Conservation (phyloP, 2,329 filamentous ascomycete genomes). For the Penicillium corylophilum region DNA sequence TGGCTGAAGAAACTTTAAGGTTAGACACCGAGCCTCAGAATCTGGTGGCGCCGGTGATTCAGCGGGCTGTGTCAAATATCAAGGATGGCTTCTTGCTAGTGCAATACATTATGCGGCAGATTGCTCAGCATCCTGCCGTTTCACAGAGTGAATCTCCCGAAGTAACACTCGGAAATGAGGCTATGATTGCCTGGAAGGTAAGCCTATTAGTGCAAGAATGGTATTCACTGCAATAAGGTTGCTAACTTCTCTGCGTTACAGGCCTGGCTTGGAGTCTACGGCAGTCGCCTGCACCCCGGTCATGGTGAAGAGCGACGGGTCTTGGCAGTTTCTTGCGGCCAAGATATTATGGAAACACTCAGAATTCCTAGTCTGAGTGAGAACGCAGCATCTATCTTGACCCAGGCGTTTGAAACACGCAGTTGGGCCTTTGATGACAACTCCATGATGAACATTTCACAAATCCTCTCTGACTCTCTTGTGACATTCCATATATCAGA, state of each 20-base stretch:
- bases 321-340: constrained; percentile 33
- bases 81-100: constrained; percentile 38
- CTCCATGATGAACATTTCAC: constrained; percentile 29
- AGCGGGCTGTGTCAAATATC: constrained; percentile 29
- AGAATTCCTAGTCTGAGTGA: constrained; percentile 19
- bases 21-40: constrained; percentile 19
- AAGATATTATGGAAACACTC: constrained; percentile 33
- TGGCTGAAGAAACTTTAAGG: constrained; percentile 42
- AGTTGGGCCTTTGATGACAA: constrained; percentile 18
- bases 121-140: constrained; percentile 25
- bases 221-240: background rate
- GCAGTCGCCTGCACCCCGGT: constrained; percentile 15
- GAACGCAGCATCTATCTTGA: constrained; percentile 20
- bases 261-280: constrained; percentile 38
- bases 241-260: constrained; percentile 10
- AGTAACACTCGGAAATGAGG: constrained; percentile 30
- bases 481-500: constrained; percentile 34
- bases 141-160: constrained; percentile 20
- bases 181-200: constrained; percentile 39
- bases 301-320: constrained; percentile 10
- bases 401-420: constrained; percentile 22
- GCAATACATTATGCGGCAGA: constrained; percentile 36
- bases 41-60: constrained; percentile 12
- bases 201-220: background rate
- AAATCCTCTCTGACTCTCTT: constrained; percentile 32